A percentile compares a stretch with the other conserved stretches of the same genome.
phyloP scores from a whole-genome alignment of 257 asterid species.

The Rhazya stricta region DNA sequence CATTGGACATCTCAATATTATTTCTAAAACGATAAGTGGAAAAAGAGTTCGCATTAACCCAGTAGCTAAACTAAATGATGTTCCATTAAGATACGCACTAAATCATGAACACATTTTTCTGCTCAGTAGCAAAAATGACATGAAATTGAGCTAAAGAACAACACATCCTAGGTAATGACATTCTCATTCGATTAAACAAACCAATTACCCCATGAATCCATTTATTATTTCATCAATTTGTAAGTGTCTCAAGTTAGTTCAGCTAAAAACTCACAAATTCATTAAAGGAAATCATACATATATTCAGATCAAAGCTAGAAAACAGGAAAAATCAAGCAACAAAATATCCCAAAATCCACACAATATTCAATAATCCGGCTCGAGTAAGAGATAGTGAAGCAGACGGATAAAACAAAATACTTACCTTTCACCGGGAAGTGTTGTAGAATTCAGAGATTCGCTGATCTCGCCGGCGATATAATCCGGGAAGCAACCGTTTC shows the following conservation, averaged over 20 bases:
- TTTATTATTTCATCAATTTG: neutral
- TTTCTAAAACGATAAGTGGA: conserved; percentile 1
- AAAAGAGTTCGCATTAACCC: neutral
- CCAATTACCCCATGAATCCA: neutral
- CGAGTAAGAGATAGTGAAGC: too few relatives aligned
- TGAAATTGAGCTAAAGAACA: neutral
- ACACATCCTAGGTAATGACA: neutral
- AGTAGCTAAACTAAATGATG: neutral
- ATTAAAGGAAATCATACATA: neutral
- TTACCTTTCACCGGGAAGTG: conserved; percentile 5
- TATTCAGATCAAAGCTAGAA: neutral
- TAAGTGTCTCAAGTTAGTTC: neutral
- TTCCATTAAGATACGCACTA: neutral
- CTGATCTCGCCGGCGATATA: neutral
- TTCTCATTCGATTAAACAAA: neutral
- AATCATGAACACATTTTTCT: neutral
- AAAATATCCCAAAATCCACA: neutral
- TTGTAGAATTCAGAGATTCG: neutral
- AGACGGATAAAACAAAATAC: neutral
- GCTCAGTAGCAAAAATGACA: neutral
- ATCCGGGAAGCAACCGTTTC: neutral
- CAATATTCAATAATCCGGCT: neutral
- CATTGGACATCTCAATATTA: conserved; percentile 61
- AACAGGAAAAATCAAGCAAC: neutral
- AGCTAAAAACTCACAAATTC: neutral